phyloP scores from a whole-genome alignment of 345 rosid species.

The Salix caprea region DNA sequence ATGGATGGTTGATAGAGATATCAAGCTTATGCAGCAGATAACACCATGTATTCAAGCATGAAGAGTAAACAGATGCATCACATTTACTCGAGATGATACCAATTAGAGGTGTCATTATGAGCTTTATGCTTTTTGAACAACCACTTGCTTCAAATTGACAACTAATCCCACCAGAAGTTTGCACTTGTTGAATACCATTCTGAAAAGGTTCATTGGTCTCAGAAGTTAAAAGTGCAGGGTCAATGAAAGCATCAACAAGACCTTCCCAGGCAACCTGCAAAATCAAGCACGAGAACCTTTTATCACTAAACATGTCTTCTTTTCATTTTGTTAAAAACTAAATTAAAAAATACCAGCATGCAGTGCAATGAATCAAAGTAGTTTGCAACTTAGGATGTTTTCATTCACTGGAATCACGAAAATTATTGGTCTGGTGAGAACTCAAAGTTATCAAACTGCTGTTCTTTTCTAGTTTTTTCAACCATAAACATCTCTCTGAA shows the following conservation, averaged over 20 bases:
- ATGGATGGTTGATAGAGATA: slow-evolving; percentile 27
- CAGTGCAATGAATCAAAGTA: neutral
- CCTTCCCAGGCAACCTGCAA: slow-evolving; percentile 60
- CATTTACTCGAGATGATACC: slow-evolving; percentile 44
- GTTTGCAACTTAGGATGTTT: too few relatives aligned
- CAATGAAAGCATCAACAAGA: slow-evolving; percentile 47
- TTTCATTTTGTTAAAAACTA: neutral
- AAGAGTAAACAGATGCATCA: slow-evolving; percentile 36
- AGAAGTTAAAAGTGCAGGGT: slow-evolving; percentile 16
- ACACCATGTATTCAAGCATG: slow-evolving; percentile 53
- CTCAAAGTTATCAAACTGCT: too few relatives aligned
- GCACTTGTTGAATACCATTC: slow-evolving; percentile 13
- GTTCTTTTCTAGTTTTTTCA: too few relatives aligned
- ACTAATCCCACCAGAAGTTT: slow-evolving; percentile 10
- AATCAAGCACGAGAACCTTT: slow-evolving; percentile 10
- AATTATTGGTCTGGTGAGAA: too few relatives aligned
- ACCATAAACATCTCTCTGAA: too few relatives aligned
- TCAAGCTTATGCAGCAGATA: slow-evolving; percentile 54
- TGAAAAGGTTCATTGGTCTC: slow-evolving; percentile 10
- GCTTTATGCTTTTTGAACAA: slow-evolving; percentile 41
- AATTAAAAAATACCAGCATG: neutral
- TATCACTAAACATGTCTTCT: neutral
- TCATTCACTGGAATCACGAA: too few relatives aligned
- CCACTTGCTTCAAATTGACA: slow-evolving; percentile 25
- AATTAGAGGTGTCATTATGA: slow-evolving; percentile 48